A percentile compares a stretch with the other conserved stretches of the same genome.
These are phyloP conservation scores for Paulownia fortunei DNA, from an alignment of 257 asterid species.

Conservation along the genomic window DNA sequence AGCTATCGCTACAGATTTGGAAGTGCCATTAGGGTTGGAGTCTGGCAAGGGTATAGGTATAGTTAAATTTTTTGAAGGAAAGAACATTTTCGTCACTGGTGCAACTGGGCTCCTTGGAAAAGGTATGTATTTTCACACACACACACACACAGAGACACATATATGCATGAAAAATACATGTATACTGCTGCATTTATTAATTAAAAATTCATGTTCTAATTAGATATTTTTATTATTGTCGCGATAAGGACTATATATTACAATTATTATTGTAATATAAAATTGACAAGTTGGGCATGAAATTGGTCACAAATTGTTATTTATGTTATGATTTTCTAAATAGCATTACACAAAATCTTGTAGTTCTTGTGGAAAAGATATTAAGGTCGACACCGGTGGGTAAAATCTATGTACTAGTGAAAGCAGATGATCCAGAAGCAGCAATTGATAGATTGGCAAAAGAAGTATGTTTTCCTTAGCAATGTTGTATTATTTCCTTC, in stretches of 20 bases:
- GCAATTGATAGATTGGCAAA: slow-evolving; percentile 32
- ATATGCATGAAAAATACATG: too few species aligned
- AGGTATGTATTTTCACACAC: slow-evolving; percentile 35
- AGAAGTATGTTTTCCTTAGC: slow-evolving; percentile 25
- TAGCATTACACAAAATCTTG: neutral
- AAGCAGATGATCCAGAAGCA: slow-evolving; percentile 39
- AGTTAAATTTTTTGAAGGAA: slow-evolving; percentile 46
- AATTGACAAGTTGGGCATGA: too few species aligned
- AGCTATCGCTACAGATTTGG: neutral
- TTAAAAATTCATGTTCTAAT: too few species aligned
- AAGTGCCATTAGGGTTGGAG: neutral
- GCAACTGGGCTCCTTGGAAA: slow-evolving; percentile 65
- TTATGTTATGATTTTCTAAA: too few species aligned
- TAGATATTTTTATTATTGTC: too few species aligned
- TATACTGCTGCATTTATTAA: too few species aligned
- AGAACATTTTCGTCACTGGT: slow-evolving; percentile 57
- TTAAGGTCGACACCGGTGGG: slow-evolving; percentile 48
- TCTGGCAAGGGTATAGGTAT: slow-evolving; percentile 53
- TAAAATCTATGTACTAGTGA: slow-evolving; percentile 41
- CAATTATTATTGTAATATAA: too few species aligned
- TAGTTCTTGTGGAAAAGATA: slow-evolving; percentile 51
- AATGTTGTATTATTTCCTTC: neutral
- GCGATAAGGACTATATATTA: too few species aligned
- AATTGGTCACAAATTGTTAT: too few species aligned
- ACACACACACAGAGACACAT: too few species aligned